A percentile compares a stretch with the other conserved stretches of the same genome.
These are phyloP conservation scores for Fusarium sororula DNA, from an alignment of 2,329 filamentous ascomycete species.

Conservation along the genomic window DNA sequence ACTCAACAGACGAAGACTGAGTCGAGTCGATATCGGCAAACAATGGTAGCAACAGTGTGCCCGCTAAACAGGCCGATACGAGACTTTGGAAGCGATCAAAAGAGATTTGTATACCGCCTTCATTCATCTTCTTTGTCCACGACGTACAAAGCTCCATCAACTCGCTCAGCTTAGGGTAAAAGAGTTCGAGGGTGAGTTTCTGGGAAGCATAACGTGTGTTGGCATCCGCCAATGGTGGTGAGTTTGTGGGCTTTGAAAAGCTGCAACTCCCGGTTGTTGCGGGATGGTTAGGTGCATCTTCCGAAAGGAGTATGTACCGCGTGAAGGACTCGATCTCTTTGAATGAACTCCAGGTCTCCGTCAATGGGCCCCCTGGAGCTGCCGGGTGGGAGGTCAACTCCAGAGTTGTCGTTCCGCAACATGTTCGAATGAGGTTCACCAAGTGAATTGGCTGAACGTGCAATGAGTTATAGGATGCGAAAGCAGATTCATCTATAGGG, in stretches of 20 bases:
- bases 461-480: slow-evolving; percentile 69
- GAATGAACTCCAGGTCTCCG: slow-evolving; percentile 58
- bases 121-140: slow-evolving; percentile 57
- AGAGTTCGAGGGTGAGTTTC: slow-evolving; percentile 63
- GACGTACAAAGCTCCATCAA: slow-evolving; percentile 56
- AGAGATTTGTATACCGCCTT: slow-evolving; percentile 60
- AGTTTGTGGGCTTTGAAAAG: slow-evolving; percentile 1
- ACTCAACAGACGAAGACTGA: slow-evolving; percentile 60
- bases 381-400: slow-evolving; percentile 44
- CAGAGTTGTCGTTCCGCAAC: slow-evolving; percentile 64
- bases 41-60: slow-evolving; percentile 57
- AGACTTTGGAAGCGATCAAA: slow-evolving; percentile 63
- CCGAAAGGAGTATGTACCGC: slow-evolving; percentile 65
- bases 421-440: slow-evolving; percentile 73
- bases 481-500: slow-evolving; percentile 70
- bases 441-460: slow-evolving; percentile 74
- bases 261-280: not conserved
- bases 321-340: slow-evolving; percentile 55
- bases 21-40: slow-evolving; percentile 58
- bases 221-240: slow-evolving; percentile 42
- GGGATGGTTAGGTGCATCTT: slow-evolving; percentile 33
- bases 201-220: slow-evolving; percentile 54
- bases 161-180: slow-evolving; percentile 63
- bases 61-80: slow-evolving; percentile 57
- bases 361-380: slow-evolving; percentile 58